A percentile compares a stretch with the other conserved stretches of the same genome.
Evolutionary conservation across 2,329 filamentous ascomycete species (phyloP).

Genomic region (Talaromyces sp.): DNA sequence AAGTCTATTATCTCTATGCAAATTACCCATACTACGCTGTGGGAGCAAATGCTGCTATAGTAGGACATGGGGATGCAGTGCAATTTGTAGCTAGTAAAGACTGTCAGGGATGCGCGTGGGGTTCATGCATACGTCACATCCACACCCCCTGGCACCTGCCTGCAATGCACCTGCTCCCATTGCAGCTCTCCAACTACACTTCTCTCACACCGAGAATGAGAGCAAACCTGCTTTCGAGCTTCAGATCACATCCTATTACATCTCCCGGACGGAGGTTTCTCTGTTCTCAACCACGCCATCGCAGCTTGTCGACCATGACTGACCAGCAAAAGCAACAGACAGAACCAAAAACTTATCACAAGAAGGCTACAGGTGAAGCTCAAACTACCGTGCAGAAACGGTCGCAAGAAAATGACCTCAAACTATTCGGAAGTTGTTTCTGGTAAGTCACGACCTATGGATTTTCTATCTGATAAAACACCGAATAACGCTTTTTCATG

Average conservation of each 20-base stretch:
- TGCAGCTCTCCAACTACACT: no score
- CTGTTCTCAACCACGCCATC: not conserved
- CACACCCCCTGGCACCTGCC: not conserved
- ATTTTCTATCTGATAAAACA: slow-evolving; percentile 19
- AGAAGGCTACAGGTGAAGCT: slow-evolving; percentile 68
- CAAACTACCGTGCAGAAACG: slow-evolving; percentile 66
- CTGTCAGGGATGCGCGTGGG: slow-evolving; percentile 1
- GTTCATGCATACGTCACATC: slow-evolving; percentile 15
- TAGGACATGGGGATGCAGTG: not conserved
- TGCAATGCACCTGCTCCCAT: not conserved
- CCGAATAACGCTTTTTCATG: not conserved
- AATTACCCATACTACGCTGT: not conserved
- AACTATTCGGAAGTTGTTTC: slow-evolving; percentile 78
- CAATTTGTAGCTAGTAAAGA: not conserved
- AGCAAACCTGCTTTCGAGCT: not conserved
- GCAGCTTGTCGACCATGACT: slow-evolving; percentile 38
- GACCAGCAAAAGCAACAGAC: slow-evolving; percentile 33
- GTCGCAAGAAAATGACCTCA: slow-evolving; percentile 65
- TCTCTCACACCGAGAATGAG: not conserved
- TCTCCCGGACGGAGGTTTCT: not conserved
- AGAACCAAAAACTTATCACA: slow-evolving; percentile 64
- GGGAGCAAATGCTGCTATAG: not conserved
- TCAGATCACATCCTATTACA: not conserved
- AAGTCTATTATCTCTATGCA: slow-evolving; percentile 29
- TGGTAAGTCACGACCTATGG: slow-evolving; percentile 55